phyloP scores from a whole-genome alignment of 495 filamentous ascomycete species.

The Xylaria acuta region DNA sequence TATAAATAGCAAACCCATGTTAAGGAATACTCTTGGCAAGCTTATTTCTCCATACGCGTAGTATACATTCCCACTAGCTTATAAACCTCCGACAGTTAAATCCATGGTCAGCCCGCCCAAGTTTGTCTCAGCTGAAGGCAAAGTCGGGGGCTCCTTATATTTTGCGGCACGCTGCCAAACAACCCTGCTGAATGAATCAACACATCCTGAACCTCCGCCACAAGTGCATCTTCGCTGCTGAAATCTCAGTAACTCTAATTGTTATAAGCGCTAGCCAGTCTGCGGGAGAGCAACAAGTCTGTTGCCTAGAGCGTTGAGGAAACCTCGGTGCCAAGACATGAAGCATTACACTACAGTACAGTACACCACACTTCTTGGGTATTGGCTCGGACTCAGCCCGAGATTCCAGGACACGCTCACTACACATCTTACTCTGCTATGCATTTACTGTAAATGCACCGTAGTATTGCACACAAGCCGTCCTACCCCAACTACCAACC shows the following conservation, averaged over 20 bases:
- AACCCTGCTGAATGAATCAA: neutral
- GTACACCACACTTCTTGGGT: neutral
- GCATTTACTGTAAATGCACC: neutral
- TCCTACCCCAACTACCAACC: neutral
- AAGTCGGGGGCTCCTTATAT: neutral
- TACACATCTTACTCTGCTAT: constrained; percentile 17
- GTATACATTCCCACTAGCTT: neutral
- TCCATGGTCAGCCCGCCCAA: neutral
- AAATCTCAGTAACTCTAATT: neutral
- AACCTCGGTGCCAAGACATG: constrained; percentile 7
- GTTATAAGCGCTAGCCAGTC: neutral
- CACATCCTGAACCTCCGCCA: neutral
- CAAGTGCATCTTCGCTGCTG: neutral
- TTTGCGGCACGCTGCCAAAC: neutral
- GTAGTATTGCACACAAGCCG: neutral
- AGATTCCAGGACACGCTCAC: neutral
- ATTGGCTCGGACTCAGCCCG: neutral
- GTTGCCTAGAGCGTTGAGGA: neutral
- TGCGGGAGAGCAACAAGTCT: constrained; percentile 6
- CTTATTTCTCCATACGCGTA: neutral
- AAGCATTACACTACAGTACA: constrained; percentile 5
- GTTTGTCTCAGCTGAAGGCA: constrained; percentile 13
- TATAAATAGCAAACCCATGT: constrained; percentile 15
- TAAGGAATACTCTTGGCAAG: constrained; percentile 11
- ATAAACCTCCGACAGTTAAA: neutral